Conservation (phyloP, 331 rosid genomes). For the Quercus tomentella region DNA sequence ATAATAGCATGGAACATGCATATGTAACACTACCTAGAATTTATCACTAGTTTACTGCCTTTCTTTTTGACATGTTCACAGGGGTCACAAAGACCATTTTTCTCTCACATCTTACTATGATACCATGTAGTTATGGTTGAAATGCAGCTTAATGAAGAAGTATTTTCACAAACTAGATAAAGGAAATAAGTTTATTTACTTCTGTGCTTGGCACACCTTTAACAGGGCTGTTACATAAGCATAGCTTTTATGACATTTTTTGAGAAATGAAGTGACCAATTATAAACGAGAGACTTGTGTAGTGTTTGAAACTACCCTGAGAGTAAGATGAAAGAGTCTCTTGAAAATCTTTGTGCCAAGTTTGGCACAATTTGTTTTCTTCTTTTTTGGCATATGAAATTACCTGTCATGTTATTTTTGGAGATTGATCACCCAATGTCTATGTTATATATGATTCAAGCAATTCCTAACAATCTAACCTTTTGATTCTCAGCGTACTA, state of each 20-base stretch:
- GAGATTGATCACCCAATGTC: not conserved
- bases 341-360: not conserved
- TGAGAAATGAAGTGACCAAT: not conserved
- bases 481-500: conserved; percentile 39
- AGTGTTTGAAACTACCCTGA: not conserved
- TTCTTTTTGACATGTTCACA: not conserved
- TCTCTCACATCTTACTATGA: not conserved
- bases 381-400: not conserved
- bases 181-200: not conserved
- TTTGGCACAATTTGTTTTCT: not conserved
- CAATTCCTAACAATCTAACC: conserved; percentile 13
- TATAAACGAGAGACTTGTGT: not conserved
- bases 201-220: not conserved
- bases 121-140: not conserved
- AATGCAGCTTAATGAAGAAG: not conserved
- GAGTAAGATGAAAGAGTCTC: not conserved
- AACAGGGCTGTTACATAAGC: not conserved
- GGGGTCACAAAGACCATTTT: not conserved
- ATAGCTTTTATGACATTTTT: not conserved
- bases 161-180: not conserved
- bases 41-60: not conserved
- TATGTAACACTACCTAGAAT: not conserved
- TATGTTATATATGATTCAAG: not conserved
- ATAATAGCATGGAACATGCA: not conserved
- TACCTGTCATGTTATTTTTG: not conserved